A percentile compares a stretch with the other conserved stretches of the same genome.
Conservation (phyloP, 176 grass and related monocot species). For the Phyllostachys edulis region DNA sequence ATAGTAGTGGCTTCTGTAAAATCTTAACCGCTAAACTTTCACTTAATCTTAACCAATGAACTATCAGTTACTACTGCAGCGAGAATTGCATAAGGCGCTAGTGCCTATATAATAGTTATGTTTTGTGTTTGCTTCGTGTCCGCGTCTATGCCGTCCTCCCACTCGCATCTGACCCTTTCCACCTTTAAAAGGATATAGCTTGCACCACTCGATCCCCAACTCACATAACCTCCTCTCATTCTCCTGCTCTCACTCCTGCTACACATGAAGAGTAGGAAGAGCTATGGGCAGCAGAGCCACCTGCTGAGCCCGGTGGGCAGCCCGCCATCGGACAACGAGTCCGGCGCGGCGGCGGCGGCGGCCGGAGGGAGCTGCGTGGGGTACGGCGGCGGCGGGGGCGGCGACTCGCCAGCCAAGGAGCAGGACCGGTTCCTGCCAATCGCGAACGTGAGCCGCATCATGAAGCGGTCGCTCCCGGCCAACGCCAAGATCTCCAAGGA, state of each 20-base stretch:
- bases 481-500: slow-evolving; percentile 97
- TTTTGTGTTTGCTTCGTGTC: neutral
- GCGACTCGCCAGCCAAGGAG: slow-evolving; percentile 63
- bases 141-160: slow-evolving; percentile 26
- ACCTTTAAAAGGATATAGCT: slow-evolving; percentile 41
- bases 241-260: neutral
- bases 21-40: no score
- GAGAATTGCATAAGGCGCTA: no score
- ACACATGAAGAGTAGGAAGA: slow-evolving; percentile 68
- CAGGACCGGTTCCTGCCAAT: slow-evolving; percentile 92
- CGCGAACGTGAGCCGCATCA: slow-evolving; percentile 94
- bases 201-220: neutral
- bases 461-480: slow-evolving; percentile 80
- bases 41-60: no score
- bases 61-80: no score
- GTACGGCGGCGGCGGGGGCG: slow-evolving; percentile 18
- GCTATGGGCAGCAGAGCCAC: slow-evolving; percentile 41
- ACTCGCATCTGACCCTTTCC: slow-evolving; percentile 37
- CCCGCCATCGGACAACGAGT: slow-evolving; percentile 73
- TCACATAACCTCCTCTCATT: neutral
- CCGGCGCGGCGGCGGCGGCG: slow-evolving; percentile 4
- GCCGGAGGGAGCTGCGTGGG: slow-evolving; percentile 6
- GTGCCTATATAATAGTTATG: no score
- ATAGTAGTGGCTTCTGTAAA: no score
- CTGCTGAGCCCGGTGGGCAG: slow-evolving; percentile 57